These are phyloP conservation scores for Cyamopsis tetragonoloba DNA, from an alignment of 306 rosid species.

Conservation along the genomic window DNA sequence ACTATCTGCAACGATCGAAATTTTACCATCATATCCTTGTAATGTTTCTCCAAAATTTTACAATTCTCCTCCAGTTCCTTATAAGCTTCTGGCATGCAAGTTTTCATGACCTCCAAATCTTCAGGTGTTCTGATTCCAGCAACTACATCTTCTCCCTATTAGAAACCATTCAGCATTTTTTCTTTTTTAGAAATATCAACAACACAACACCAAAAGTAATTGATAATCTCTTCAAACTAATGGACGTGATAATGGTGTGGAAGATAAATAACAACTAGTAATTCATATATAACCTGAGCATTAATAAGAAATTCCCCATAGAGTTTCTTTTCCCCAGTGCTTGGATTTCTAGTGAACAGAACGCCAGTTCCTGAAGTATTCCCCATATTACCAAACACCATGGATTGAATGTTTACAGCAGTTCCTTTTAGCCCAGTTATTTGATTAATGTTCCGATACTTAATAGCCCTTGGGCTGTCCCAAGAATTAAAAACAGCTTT, in stretches of 20 bases:
- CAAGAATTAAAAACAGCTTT: conserved; percentile 96
- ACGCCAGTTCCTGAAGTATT: conserved; percentile 95
- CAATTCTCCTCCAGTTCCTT: conserved; percentile 88
- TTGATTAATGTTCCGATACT: conserved; percentile 85
- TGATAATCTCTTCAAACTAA: background rate
- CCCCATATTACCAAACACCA: conserved; percentile 99
- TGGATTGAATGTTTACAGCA: conserved; percentile 90
- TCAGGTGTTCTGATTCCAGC: conserved; percentile 97
- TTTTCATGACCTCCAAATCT: conserved; percentile 73
- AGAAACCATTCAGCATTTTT: conserved; percentile 22
- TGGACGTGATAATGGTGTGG: conserved; percentile 3
- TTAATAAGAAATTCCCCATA: conserved; percentile 92
- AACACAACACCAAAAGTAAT: background rate
- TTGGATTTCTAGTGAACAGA: conserved; percentile 93
- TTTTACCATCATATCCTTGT: conserved; percentile 96
- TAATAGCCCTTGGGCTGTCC: conserved; percentile 95
- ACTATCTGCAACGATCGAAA: background rate
- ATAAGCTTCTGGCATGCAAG: conserved; percentile 90
- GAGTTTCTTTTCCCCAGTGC: conserved; percentile 93
- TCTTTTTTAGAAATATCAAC: too few relatives aligned
- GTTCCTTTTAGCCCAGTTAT: conserved; percentile 87
- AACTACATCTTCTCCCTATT: conserved; percentile 98
- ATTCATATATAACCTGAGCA: conserved; percentile 70
- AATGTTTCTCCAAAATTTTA: conserved; percentile 81
- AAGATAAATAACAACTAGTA: conserved; percentile 22